Conservation (phyloP, 2,329 filamentous ascomycete species). For the Rutstroemia sp. region DNA sequence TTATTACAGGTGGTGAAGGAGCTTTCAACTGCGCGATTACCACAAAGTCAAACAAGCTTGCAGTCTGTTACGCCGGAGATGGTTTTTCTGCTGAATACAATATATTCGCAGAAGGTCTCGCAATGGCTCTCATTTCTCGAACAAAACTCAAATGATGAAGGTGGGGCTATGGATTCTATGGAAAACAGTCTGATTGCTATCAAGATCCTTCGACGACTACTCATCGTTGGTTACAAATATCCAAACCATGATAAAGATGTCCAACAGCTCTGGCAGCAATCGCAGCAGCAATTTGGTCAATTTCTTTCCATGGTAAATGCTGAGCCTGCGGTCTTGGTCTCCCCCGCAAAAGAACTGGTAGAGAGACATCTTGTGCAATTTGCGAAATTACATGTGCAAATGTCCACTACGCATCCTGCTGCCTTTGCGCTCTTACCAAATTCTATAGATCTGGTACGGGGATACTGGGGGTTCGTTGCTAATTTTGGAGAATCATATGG, state of each 20-base stretch:
- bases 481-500: constrained; percentile 70
- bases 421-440: constrained; percentile 79
- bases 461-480: constrained; percentile 79
- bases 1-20: constrained; percentile 87
- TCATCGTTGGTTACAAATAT: constrained; percentile 75
- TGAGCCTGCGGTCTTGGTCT: constrained; percentile 44
- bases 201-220: constrained; percentile 70
- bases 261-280: constrained; percentile 71
- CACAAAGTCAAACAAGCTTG: constrained; percentile 66
- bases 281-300: constrained; percentile 69
- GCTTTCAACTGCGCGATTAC: constrained; percentile 70
- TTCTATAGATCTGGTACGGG: constrained; percentile 66
- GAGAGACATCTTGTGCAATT: constrained; percentile 86
- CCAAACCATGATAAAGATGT: constrained; percentile 75
- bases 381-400: constrained; percentile 82
- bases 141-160: constrained; percentile 47
- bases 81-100: constrained; percentile 67
- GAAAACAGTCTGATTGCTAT: constrained; percentile 71
- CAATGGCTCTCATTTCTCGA: constrained; percentile 59
- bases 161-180: constrained; percentile 55
- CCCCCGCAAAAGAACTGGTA: constrained; percentile 52
- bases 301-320: constrained; percentile 59
- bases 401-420: constrained; percentile 71
- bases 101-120: constrained; percentile 69
- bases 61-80: constrained; percentile 77